phyloP scores from a whole-genome alignment of 2,329 filamentous ascomycete species.

The Samsoniella hepiali region DNA sequence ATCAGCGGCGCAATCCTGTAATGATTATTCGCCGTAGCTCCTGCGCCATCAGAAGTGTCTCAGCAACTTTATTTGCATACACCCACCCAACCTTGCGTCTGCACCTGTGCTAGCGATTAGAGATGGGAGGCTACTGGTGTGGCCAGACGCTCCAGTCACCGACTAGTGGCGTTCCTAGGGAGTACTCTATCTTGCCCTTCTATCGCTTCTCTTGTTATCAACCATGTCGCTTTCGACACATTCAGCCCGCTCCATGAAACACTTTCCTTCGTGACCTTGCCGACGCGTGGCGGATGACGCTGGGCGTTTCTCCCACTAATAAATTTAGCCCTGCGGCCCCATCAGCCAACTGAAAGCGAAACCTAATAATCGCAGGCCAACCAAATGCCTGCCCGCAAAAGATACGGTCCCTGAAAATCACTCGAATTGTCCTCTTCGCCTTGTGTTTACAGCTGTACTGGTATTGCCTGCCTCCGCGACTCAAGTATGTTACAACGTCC shows the following conservation, averaged over 20 bases:
- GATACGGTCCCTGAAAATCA: slow-evolving; percentile 6
- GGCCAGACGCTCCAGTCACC: background rate
- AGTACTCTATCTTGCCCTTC: background rate
- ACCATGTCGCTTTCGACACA: background rate
- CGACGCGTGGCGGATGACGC: no score
- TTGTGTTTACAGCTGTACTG: background rate
- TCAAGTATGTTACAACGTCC: background rate
- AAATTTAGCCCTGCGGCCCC: background rate
- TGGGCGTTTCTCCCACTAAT: background rate
- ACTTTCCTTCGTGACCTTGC: background rate
- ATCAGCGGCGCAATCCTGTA: background rate
- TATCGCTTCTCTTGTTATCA: background rate
- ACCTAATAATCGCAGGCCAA: background rate
- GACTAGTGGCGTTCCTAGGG: background rate
- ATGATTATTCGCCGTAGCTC: background rate
- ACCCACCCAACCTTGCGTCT: no score
- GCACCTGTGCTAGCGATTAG: no score
- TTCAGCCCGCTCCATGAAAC: background rate
- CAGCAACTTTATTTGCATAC: background rate
- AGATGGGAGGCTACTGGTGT: no score
- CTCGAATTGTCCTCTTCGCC: background rate
- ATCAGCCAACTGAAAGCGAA: background rate
- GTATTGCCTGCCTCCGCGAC: background rate
- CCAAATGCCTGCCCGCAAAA: slow-evolving; percentile 2
- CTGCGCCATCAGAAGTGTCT: background rate